Percentiles rank a stretch among this genome's conserved stretches.
Conservation (phyloP, 805 yeast species). For the Nakazawaea wyomingensis region DNA sequence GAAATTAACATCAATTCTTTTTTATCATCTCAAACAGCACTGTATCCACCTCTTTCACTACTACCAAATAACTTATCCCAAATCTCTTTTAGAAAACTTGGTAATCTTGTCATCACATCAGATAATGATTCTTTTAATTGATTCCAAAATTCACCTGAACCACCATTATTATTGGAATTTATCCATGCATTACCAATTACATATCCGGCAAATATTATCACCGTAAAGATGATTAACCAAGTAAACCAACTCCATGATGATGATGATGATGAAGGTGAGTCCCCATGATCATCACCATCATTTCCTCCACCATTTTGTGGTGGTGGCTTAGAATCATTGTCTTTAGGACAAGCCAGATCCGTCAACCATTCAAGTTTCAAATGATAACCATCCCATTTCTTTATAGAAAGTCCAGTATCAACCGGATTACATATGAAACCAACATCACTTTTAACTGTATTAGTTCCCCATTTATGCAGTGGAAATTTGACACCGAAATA, state of each 20-base stretch:
- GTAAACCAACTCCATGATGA: constrained; percentile 77
- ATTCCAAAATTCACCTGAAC: constrained; percentile 62
- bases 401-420: constrained; percentile 25
- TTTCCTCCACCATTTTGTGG: constrained; percentile 24
- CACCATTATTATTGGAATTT: constrained; percentile 67
- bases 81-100: constrained; percentile 64
- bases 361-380: constrained; percentile 28
- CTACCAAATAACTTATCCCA: constrained; percentile 59
- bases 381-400: constrained; percentile 32
- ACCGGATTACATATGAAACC: constrained; percentile 40
- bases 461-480: constrained; percentile 31
- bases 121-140: constrained; percentile 67
- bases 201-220: constrained; percentile 65
- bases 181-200: constrained; percentile 72
- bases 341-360: constrained; percentile 34
- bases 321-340: constrained; percentile 18
- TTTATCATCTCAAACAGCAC: constrained; percentile 65
- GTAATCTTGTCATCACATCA: constrained; percentile 54
- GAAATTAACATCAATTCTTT: too few species aligned
- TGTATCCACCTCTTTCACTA: constrained; percentile 78
- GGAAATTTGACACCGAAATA: constrained; percentile 22
- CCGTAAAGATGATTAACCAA: constrained; percentile 72
- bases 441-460: constrained; percentile 39
- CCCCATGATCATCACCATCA: constrained; percentile 24
- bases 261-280: too few species aligned